Evolutionary conservation across 257 asterid species (phyloP), one percentile per base, ranked within the genome.

Genomic region (Nicotiana noctiflora): DNA sequence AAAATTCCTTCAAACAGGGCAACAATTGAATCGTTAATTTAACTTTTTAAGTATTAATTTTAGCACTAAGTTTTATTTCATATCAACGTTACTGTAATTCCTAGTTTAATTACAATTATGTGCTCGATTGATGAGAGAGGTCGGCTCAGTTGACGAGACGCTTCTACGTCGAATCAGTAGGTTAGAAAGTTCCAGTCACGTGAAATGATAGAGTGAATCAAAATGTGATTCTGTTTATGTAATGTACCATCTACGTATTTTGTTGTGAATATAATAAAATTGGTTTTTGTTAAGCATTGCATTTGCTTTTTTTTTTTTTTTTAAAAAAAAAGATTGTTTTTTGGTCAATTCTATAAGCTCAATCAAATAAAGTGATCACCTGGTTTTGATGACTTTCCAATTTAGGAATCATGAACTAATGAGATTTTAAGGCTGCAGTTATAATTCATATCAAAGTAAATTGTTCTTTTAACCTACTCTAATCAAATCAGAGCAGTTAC

Each of bases 1-100:
- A 85, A 13, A 93, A 94, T 82, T 93, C 98, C 80, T 89, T 94
- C 88, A 86, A 82, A 23, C 40, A 72, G 1, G 77, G 4, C 49
- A 62, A 62, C 37, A 62, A 62, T 49, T 68, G 34, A 61, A 37
- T 68, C 25, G 37, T 21, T 11, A 18, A 66, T 18, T 8, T 5
- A 40, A 40, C 46, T 8, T 25, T 25, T 25, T 25, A 62, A 19
- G 4, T 51, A 13, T 12, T 40, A 37, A 12, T 51, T 51, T 25
- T 62, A 13, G 77, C 19, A 21, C 40, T 46, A 46, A 12, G 77
- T 72, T 23, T 72, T 46, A 72, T 21, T 44, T 70, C 57, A 21
- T 44, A 21, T 44, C 56, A 12, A 21, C 3, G 21, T 59, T 19
- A 59, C 78, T 46, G 60, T 31, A 55, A 55, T 55, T 1, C 61